Percentiles rank a stretch among this genome's conserved stretches.
Evolutionary conservation across 208 protist genomes (phyloP).

Genomic region (Trypanosoma grayi): DNA sequence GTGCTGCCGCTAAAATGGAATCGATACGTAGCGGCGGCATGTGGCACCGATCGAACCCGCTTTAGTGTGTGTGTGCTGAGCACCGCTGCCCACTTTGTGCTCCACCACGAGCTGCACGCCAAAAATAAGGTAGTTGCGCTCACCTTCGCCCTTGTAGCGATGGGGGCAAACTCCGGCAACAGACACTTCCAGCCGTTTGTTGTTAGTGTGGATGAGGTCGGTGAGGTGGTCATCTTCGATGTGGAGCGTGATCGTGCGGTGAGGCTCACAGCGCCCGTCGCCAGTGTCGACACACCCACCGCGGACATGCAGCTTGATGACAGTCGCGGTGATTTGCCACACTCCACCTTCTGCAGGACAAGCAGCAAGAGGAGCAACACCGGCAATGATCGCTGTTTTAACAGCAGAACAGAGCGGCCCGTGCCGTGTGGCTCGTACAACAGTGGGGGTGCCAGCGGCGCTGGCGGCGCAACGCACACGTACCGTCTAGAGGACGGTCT

Average conservation of each 20-base stretch:
- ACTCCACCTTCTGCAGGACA: background rate
- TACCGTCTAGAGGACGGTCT: slow-evolving; percentile 52
- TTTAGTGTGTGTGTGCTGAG: slow-evolving; percentile 72
- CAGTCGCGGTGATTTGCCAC: background rate
- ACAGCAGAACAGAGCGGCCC: background rate
- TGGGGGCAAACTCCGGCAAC: slow-evolving; percentile 24
- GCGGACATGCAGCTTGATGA: background rate
- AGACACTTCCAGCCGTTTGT: slow-evolving; percentile 35
- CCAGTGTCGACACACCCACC: background rate
- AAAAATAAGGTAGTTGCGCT: slow-evolving; percentile 45
- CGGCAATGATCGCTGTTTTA: background rate
- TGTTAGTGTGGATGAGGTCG: slow-evolving; percentile 70
- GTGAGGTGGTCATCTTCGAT: slow-evolving; percentile 57
- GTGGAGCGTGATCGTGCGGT: slow-evolving; percentile 40
- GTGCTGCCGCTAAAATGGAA: slow-evolving; percentile 34
- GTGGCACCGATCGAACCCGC: slow-evolving; percentile 46
- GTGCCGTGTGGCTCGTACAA: background rate
- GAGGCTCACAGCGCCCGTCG: background rate
- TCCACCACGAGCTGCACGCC: slow-evolving; percentile 53
- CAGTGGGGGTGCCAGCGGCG: background rate
- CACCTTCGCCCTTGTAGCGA: slow-evolving; percentile 42
- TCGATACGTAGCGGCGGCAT: slow-evolving; percentile 54
- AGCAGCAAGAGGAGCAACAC: background rate
- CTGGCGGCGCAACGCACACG: slow-evolving; percentile 7
- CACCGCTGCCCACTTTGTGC: slow-evolving; percentile 50